Base-by-base conservation (phyloP, 2,329 filamentous ascomycete genomes). In the Sporothrix humicola region DNA sequence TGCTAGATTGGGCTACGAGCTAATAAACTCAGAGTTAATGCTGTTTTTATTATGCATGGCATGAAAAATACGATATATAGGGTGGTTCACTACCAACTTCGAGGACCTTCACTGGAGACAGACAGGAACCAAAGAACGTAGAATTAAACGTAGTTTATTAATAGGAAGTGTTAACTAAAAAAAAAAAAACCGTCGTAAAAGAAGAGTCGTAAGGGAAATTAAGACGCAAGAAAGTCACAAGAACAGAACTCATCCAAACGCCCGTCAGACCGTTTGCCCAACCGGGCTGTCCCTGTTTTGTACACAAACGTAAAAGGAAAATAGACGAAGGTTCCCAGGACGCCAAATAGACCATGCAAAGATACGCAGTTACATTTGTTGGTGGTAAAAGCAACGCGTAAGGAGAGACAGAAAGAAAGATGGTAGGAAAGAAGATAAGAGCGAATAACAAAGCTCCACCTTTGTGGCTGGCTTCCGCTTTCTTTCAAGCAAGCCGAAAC, bases 241-340 rank as follows among this genome's bases (percentile, higher is more conserved):
- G 65, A 46, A 68, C 65, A 68, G n/a, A 66, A 66, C 23, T 20
- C 42, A 66, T n/a, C 42, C 61, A 20, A 42, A 66, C 23, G 48
- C 61, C 42, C 23, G 44, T 26, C 61, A 26, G 42, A 42, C 59
- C 42, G 12, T 66, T 23, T 13, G 61, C 42, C 61, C 12, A 37
- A 42, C 59, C 37, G 23, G 10, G 17, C n/a, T 23, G 31, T 26
- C 31, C 31, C 59, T 23, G 59, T 26, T 23, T 44, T 26, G 61
- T 37, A 66, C 61, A 66, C 46, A 48, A 0, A 66, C 20, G 23
- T 26, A 44, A 46, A 12, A 23, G 44, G 50, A 15, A 56, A 44
- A n/a, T 37, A 23, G 31, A 44, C 26, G 12, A 23, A 54, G 5
- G 48, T n/a, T 66, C 61, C 42, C 46, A 4, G 20, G 23, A 48